Percentiles rank a stretch among this genome's conserved stretches.
These are phyloP conservation scores for Chlamydomonas sp. DNA, from an alignment of 139 green algal species.

Conservation along the genomic window DNA sequence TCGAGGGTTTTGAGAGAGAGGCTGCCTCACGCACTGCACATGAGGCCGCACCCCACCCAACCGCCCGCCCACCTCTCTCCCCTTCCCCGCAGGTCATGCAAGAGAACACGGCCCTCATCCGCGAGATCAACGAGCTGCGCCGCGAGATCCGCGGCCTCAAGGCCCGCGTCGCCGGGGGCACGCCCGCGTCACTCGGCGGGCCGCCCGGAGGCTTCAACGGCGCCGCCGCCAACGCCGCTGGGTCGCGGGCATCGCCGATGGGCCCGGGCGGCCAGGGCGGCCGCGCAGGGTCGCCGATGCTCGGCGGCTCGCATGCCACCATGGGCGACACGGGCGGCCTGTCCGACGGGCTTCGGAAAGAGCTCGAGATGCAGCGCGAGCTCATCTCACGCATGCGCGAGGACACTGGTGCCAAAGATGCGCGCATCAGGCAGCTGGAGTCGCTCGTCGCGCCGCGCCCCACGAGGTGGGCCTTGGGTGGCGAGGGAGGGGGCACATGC, in stretches of 20 bases:
- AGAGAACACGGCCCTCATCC: constrained; percentile 81
- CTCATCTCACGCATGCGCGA: constrained; percentile 36
- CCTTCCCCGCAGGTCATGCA: constrained; percentile 14
- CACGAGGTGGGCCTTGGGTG: no score
- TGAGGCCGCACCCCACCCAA: no score
- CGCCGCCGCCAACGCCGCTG: not conserved
- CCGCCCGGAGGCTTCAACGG: not conserved
- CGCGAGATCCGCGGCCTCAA: constrained; percentile 58
- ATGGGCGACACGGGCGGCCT: not conserved
- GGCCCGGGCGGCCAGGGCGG: not conserved
- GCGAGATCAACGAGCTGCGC: constrained; percentile 82
- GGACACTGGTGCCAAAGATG: constrained; percentile 27
- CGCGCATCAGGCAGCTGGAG: constrained; percentile 39
- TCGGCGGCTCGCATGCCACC: not conserved
- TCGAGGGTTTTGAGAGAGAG: no score
- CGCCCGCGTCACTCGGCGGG: no score
- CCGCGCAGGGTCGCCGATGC: not conserved
- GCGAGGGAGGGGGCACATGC: not conserved
- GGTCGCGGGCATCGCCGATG: not conserved
- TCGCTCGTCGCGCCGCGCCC: constrained; percentile 22
- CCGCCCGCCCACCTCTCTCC: no score
- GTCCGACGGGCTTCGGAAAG: constrained; percentile 17
- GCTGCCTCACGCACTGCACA: no score
- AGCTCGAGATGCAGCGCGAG: constrained; percentile 43
- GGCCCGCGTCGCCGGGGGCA: not conserved